These are phyloP conservation scores for Candida stauntonica DNA, from an alignment of 805 yeast genomes.

Conservation along the genomic window DNA sequence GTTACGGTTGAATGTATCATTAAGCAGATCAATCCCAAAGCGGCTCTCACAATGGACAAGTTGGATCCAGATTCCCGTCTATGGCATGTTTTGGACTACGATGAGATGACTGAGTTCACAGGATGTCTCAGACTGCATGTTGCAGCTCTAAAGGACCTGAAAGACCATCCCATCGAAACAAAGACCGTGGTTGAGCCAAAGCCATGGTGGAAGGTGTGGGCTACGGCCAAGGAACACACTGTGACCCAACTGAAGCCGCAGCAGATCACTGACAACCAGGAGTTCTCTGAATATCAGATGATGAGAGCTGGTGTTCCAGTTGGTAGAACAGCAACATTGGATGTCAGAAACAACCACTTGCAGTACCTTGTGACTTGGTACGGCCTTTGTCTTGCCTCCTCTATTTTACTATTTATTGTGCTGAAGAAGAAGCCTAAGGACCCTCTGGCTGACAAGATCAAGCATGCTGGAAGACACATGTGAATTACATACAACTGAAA, in stretches of 20 bases:
- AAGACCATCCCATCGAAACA: slow-evolving; percentile 52
- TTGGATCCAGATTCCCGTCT: slow-evolving; percentile 61
- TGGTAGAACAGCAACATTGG: slow-evolving; percentile 78
- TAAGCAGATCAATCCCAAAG: slow-evolving; percentile 60
- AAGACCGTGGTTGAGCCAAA: slow-evolving; percentile 26
- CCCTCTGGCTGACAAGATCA: slow-evolving; percentile 43
- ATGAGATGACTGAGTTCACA: slow-evolving; percentile 69
- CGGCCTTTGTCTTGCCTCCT: slow-evolving; percentile 71
- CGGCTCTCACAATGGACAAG: slow-evolving; percentile 63
- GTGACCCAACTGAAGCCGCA: slow-evolving; percentile 5
- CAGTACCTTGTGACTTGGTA: slow-evolving; percentile 96
- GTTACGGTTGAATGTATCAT: slow-evolving; percentile 72
- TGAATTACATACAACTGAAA: slow-evolving; percentile 21
- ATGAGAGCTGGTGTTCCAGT: slow-evolving; percentile 84
- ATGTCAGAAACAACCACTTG: slow-evolving; percentile 81
- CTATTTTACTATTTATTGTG: slow-evolving; percentile 57
- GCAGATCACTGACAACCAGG: slow-evolving; percentile 27
- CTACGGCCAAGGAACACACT: slow-evolving; percentile 10
- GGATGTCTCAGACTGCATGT: slow-evolving; percentile 70
- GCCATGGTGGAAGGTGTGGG: slow-evolving; percentile 30
- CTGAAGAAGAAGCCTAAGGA: slow-evolving; percentile 39
- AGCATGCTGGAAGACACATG: slow-evolving; percentile 42
- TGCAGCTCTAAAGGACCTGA: slow-evolving; percentile 65
- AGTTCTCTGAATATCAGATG: slow-evolving; percentile 54
- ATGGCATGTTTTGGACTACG: slow-evolving; percentile 77